Evolutionary conservation across 2,329 filamentous ascomycete species (phyloP), one percentile per base, ranked within the genome.

Genomic region (Hypoxylon sp.): DNA sequence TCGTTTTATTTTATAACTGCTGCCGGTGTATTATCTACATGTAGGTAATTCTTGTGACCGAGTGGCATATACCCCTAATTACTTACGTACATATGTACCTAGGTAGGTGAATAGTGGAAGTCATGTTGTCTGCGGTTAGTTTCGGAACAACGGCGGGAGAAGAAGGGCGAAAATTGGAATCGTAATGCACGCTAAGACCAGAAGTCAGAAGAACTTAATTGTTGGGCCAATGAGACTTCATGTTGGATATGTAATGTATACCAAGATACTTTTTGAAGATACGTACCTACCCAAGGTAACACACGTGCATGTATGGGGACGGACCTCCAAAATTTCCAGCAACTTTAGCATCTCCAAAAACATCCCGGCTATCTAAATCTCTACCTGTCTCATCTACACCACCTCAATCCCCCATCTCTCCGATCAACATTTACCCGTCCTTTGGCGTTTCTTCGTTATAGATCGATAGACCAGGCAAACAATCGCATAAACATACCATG

Each of bases 401-500:
- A 54, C 66, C 51, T 68, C 57, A 55, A 62, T 8, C 29, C 52
- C 48, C 47, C 51, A 35, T 44, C 39, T 47, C 17, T 51, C 53
- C 52, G 63, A 65, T 62, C 68, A 59, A 64, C 31, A 63, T 47
- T 62, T 48, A 52, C 59, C 50, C 37, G 54, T 44, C 46, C 59
- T 44, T 63, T 58, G 46, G 65, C 29, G 59, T 66, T 61, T 63
- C 48, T 59, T 66, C 50, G 66, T 72, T 65, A 71, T 69, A 70
- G 68, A 72, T 46, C 55, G 57, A 48, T 48, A 63, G 63, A 50
- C 55, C 39, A 51, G 55, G 59, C 59, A 63, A 54, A 63, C 65
- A 68, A 71, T 70, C 72, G 71, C 72, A 75, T 79, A 86, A 19
- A 39, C 29, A 76, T 79, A 86, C 75, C 68, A 91, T 91, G 88